A percentile compares a stretch with the other conserved stretches of the same genome.
phyloP scores from a whole-genome alignment of 139 green algal species.

The Chlorella vulgaris region DNA sequence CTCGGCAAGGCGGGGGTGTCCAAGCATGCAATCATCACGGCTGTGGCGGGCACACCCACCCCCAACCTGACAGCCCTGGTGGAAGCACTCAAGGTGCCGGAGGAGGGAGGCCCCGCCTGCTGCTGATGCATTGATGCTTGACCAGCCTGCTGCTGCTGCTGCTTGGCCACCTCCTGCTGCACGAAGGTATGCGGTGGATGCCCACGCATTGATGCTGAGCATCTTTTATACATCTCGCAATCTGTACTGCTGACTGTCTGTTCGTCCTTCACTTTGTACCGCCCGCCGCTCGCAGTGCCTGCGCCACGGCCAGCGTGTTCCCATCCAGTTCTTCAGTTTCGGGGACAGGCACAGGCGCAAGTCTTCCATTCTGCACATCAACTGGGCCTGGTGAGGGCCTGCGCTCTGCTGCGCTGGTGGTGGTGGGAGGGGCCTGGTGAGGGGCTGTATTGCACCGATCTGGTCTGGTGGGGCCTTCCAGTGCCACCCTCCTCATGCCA shows the following conservation, averaged over 20 bases:
- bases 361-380: slow-evolving; percentile 57
- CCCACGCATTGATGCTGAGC: too few relatives aligned
- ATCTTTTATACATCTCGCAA: background rate
- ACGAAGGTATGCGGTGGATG: too few relatives aligned
- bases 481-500: background rate
- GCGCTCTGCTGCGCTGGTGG: too few relatives aligned
- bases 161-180: too few relatives aligned
- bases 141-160: too few relatives aligned
- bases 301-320: slow-evolving; percentile 62
- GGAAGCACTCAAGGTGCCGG: slow-evolving; percentile 14
- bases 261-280: background rate
- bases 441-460: background rate
- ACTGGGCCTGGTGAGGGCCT: slow-evolving; percentile 68
- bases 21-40: slow-evolving; percentile 83
- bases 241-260: background rate
- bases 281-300: slow-evolving; percentile 38
- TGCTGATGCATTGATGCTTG: too few relatives aligned
- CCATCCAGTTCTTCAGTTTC: slow-evolving; percentile 80
- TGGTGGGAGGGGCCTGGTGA: slow-evolving; percentile 78
- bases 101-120: too few relatives aligned
- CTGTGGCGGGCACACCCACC: slow-evolving; percentile 65
- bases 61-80: slow-evolving; percentile 66
- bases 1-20: slow-evolving; percentile 65
- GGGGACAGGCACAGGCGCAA: slow-evolving; percentile 66
- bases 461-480: background rate